Evolutionary conservation across 495 filamentous ascomycete genomes (phyloP), one percentile per base, ranked within the genome.

Genomic region (Viridothelium virens): DNA sequence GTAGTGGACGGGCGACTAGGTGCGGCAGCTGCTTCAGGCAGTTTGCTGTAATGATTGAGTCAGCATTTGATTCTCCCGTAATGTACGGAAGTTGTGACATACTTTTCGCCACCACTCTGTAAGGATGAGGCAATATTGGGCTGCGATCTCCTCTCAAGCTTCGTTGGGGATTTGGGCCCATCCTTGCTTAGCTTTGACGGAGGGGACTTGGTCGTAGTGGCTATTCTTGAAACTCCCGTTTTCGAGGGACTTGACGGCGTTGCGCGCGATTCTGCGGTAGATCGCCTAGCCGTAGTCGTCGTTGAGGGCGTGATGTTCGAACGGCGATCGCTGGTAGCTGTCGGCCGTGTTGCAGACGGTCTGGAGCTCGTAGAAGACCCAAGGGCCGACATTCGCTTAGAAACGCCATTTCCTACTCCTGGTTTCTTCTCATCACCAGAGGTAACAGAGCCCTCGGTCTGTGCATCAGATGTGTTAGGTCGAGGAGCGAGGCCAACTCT

Each of bases 351-450:
- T 36, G 53, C 53, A 36, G 53, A 59, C 36, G 53, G 31, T 36
- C 53, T 59, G 7, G 53, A 7, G 7, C 25, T 59, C 53, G 53
- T 59, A 5, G 53, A 59, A 3, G 53, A 59, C 5, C 53, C 53
- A 31, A 59, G 31, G 14, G 53, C 31, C 53, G 53, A 59, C 53
- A 59, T 59, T 9, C 53, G 53, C 53, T 59, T 59, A 34, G 53
- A 59, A 31, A 59, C 53, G 5, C 53, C 53, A 59, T 59, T 59
- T 34, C 53, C 53, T 2, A 59, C 53, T 9, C 25, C 53, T 4
- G 53, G 18, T 36, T 59, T 59, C 31, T 59, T 59, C 53, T 59
- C 53, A 36, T 59, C 53, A 36, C 53, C 53, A 34, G 53, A 59
- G 4, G 53, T 59, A 31, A 59, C 53, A 10, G 53, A 59, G 14